These are phyloP conservation scores for Beauveria caledonica DNA, from an alignment of 2,329 filamentous ascomycete genomes.

Conservation along the genomic window DNA sequence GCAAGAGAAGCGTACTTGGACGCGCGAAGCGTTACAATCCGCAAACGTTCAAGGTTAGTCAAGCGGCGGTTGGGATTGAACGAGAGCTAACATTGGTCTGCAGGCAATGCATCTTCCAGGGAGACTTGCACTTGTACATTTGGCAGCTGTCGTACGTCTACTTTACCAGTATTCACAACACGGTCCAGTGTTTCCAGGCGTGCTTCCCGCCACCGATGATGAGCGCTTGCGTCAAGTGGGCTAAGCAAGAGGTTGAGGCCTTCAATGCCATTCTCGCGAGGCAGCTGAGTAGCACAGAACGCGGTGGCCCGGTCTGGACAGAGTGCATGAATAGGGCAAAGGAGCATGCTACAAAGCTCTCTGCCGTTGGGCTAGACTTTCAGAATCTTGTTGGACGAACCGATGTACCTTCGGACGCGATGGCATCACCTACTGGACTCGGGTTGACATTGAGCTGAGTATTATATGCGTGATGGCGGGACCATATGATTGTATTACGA, in stretches of 20 bases:
- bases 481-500: background rate
- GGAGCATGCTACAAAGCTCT: slow-evolving; percentile 70
- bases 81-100: background rate
- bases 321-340: slow-evolving; percentile 76
- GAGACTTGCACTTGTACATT: slow-evolving; percentile 85
- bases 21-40: slow-evolving; percentile 69
- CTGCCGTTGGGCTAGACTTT: slow-evolving; percentile 86
- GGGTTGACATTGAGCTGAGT: slow-evolving; percentile 22
- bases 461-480: background rate
- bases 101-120: slow-evolving; percentile 91
- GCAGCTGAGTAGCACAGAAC: slow-evolving; percentile 80
- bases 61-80: background rate
- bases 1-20: slow-evolving; percentile 81
- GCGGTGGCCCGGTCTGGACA: slow-evolving; percentile 66
- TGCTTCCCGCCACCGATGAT: slow-evolving; percentile 84
- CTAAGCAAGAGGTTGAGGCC: slow-evolving; percentile 86
- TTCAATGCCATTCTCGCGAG: slow-evolving; percentile 78
- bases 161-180: slow-evolving; percentile 90
- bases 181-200: slow-evolving; percentile 75
- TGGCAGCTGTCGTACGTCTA: slow-evolving; percentile 94
- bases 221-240: slow-evolving; percentile 95
- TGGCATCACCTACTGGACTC: slow-evolving; percentile 31
- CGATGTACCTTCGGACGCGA: slow-evolving; percentile 22
- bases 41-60: slow-evolving; percentile 69
- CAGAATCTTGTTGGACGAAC: slow-evolving; percentile 66